phyloP scores from a whole-genome alignment of 805 yeast species.

The Candida ponderosae region DNA sequence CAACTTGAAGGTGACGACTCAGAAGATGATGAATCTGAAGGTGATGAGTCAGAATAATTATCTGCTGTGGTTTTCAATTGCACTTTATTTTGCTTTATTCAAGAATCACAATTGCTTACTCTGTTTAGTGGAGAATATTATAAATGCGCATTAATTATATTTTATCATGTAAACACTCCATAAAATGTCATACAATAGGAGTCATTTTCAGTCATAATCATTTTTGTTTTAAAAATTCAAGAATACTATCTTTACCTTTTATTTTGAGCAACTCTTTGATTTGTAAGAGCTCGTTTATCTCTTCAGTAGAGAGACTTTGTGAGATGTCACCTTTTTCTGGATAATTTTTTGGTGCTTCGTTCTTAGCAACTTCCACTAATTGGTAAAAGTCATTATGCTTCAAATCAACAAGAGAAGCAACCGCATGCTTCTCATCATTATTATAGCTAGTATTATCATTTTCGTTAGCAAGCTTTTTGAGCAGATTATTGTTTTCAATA shows the following conservation, averaged over 20 bases:
- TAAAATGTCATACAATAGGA: neutral
- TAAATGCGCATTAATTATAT: too few species aligned
- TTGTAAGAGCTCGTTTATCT: slow-evolving; percentile 41
- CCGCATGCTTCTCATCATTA: slow-evolving; percentile 24
- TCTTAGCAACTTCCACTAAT: slow-evolving; percentile 34
- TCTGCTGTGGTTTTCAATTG: too few species aligned
- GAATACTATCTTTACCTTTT: slow-evolving; percentile 62
- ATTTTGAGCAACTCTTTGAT: slow-evolving; percentile 54
- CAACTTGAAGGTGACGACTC: slow-evolving; percentile 7
- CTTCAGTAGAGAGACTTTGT: slow-evolving; percentile 20
- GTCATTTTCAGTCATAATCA: too few species aligned
- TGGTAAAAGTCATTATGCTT: slow-evolving; percentile 38
- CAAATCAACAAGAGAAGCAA: slow-evolving; percentile 22
- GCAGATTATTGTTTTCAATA: slow-evolving; percentile 27
- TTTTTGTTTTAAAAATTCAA: slow-evolving; percentile 44
- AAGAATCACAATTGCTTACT: too few species aligned
- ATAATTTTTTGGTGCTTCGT: slow-evolving; percentile 9
- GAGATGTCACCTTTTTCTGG: slow-evolving; percentile 6
- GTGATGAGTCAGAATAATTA: neutral
- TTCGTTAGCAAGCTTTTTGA: slow-evolving; percentile 23
- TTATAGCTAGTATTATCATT: slow-evolving; percentile 15
- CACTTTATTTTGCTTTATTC: too few species aligned
- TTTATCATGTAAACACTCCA: too few species aligned
- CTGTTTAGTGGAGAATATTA: too few species aligned
- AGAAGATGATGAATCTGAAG: slow-evolving; percentile 8